Evolutionary conservation across 2,329 filamentous ascomycete genomes (phyloP).

Genomic region (Neonectria ditissima): DNA sequence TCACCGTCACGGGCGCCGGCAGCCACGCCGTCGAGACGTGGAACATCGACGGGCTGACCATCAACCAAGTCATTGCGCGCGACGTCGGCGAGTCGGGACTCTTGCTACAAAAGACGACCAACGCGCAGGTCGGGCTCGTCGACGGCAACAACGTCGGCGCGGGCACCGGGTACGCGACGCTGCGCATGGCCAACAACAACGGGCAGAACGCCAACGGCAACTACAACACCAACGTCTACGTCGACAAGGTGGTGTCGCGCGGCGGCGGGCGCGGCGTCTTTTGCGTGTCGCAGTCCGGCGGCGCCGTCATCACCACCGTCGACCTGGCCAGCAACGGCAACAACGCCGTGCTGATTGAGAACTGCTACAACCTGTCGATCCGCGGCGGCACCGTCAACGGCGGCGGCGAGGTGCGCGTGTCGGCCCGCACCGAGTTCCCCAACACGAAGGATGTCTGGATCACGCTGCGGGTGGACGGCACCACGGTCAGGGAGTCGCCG

Average conservation of each 20-base stretch:
- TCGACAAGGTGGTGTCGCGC: slow-evolving; percentile 66
- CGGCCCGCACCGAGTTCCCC: slow-evolving; percentile 65
- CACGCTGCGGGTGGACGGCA: slow-evolving; percentile 61
- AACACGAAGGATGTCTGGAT: slow-evolving; percentile 65
- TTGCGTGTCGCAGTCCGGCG: slow-evolving; percentile 68
- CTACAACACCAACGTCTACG: slow-evolving; percentile 64
- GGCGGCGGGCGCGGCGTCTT: slow-evolving; percentile 69
- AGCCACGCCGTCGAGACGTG: slow-evolving; percentile 70
- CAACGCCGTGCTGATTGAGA: slow-evolving; percentile 69
- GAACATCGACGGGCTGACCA: slow-evolving; percentile 67
- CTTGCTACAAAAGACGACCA: slow-evolving; percentile 65
- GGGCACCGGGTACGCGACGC: slow-evolving; percentile 66
- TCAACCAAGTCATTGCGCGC: slow-evolving; percentile 64
- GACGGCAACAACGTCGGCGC: slow-evolving; percentile 66
- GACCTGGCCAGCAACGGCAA: slow-evolving; percentile 66
- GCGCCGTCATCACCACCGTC: slow-evolving; percentile 60
- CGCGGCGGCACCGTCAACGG: slow-evolving; percentile 63
- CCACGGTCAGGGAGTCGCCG: slow-evolving; percentile 63
- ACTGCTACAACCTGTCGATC: slow-evolving; percentile 68
- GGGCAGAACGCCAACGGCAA: slow-evolving; percentile 60
- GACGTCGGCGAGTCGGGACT: slow-evolving; percentile 68
- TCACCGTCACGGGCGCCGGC: slow-evolving; percentile 63
- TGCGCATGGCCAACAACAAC: slow-evolving; percentile 69
- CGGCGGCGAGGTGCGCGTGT: slow-evolving; percentile 66
- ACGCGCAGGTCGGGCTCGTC: slow-evolving; percentile 65